Evolutionary conservation across 768 basidiomycete genomes (phyloP).

Genomic region (Baorangia bicolor): DNA sequence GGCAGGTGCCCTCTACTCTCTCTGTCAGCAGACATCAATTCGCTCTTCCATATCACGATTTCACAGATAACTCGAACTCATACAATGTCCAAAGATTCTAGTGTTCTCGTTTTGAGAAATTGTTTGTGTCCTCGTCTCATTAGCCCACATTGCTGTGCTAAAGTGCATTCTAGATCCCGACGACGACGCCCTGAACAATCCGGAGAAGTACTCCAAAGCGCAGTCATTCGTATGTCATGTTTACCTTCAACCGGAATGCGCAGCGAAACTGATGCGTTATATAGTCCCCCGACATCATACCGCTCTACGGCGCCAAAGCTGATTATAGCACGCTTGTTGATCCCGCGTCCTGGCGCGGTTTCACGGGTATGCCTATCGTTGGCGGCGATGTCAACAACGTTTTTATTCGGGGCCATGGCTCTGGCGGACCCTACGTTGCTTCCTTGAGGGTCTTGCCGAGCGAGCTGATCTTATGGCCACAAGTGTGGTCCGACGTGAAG

Average conservation of each 20-base stretch:
- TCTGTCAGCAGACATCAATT: not conserved
- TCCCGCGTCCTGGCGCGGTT: not conserved
- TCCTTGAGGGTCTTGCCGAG: slow-evolving; percentile 4
- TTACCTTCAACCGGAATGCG: not conserved
- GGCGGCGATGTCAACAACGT: slow-evolving; percentile 4
- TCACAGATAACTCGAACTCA: not conserved
- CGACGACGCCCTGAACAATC: not conserved
- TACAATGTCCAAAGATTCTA: not conserved
- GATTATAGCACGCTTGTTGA: not conserved
- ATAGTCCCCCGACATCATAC: slow-evolving; percentile 6
- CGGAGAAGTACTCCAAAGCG: not conserved
- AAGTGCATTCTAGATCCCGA: slow-evolving; percentile 1
- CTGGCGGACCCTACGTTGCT: not conserved
- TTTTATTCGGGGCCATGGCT: slow-evolving; percentile 4
- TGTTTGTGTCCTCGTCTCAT: not conserved
- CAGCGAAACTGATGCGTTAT: not conserved
- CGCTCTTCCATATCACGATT: not conserved
- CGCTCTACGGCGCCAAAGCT: not conserved
- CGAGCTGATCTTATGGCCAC: slow-evolving; percentile 7
- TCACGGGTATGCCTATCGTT: slow-evolving; percentile 4
- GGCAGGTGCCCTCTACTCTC: not conserved
- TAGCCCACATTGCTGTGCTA: not conserved
- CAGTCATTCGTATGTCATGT: not conserved
- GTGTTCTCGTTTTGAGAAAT: not conserved
- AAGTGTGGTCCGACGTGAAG: not conserved